Evolutionary conservation across 164 flowering plant genomes (phyloP).

Genomic region (Protea cynaroides): DNA sequence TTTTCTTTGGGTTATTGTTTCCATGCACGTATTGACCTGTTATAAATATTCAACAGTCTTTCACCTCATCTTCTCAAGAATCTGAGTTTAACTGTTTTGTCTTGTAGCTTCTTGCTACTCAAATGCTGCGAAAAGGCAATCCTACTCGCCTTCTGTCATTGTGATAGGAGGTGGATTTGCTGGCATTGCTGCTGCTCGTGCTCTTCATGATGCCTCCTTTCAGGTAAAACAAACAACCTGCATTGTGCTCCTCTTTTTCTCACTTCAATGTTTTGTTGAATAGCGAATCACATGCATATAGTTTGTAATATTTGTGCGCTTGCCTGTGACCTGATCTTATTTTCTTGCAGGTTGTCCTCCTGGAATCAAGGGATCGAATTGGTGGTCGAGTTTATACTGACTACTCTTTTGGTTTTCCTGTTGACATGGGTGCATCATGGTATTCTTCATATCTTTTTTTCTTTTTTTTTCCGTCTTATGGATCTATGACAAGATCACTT

Average conservation of each 20-base stretch:
- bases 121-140: conserved; percentile 27
- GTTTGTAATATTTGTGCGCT: not conserved
- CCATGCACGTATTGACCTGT: too few relatives aligned
- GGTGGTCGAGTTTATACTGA: conserved; percentile 85
- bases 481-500: not conserved
- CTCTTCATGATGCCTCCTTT: conserved; percentile 84
- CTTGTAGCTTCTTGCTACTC: conserved; percentile 44
- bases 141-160: conserved; percentile 63
- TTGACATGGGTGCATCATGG: conserved; percentile 96
- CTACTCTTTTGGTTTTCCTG: conserved; percentile 86
- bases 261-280: not conserved
- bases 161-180: conserved; percentile 85
- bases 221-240: conserved; percentile 33
- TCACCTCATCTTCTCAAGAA: not conserved
- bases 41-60: not conserved
- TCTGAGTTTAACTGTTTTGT: conserved; percentile 1
- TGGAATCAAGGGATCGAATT: conserved; percentile 83
- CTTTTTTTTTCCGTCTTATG: not conserved
- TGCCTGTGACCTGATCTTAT: not conserved
- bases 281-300: not conserved
- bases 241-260: not conserved
- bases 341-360: conserved; percentile 50
- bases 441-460: conserved; percentile 14
- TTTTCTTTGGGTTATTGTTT: too few relatives aligned
- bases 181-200: conserved; percentile 85